Evolutionary conservation across 1,284 basidiomycete species (phyloP).

Genomic region (Tylopilus sp.): DNA sequence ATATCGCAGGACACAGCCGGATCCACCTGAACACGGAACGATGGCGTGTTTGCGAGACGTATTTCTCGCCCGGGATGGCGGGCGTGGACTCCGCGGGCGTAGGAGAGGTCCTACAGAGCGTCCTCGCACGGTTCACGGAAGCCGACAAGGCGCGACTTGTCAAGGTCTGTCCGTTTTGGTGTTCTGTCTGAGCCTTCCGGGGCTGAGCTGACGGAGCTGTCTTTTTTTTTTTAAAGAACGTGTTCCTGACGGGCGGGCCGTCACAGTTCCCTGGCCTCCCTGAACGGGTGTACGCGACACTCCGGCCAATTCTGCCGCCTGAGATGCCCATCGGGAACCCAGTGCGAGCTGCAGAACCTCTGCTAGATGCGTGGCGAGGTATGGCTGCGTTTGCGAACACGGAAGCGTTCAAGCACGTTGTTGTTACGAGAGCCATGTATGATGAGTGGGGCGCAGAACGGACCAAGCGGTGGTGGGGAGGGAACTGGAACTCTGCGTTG

Average conservation of each 20-base stretch:
- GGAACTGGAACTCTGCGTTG: conserved; percentile 62
- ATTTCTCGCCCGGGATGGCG: conserved; percentile 91
- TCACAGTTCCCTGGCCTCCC: conserved; percentile 72
- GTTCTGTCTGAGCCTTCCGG: rapidly evolving
- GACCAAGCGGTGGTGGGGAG: conserved; percentile 77
- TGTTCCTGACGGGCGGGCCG: conserved; percentile 88
- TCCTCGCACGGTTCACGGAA: conserved; percentile 78
- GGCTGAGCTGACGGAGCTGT: neutral
- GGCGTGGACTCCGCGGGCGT: conserved; percentile 94
- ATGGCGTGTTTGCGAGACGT: conserved; percentile 90
- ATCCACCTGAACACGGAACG: conserved; percentile 94
- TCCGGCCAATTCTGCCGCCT: conserved; percentile 81
- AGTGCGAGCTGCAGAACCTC: conserved; percentile 59
- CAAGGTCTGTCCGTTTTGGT: conserved; percentile 36
- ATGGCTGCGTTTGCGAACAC: conserved; percentile 82
- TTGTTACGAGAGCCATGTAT: conserved; percentile 78
- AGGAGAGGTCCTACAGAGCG: conserved; percentile 84
- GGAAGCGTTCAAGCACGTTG: conserved; percentile 52
- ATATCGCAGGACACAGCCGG: conserved; percentile 68
- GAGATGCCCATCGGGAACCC: conserved; percentile 65
- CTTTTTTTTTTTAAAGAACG: conserved; percentile 52
- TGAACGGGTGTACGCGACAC: conserved; percentile 62
- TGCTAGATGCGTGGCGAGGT: conserved; percentile 86
- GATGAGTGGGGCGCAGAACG: conserved; percentile 89
- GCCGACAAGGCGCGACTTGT: conserved; percentile 62